Conservation (phyloP, 2,329 filamentous ascomycete species). For the Myriosclerotinia curreyana region DNA sequence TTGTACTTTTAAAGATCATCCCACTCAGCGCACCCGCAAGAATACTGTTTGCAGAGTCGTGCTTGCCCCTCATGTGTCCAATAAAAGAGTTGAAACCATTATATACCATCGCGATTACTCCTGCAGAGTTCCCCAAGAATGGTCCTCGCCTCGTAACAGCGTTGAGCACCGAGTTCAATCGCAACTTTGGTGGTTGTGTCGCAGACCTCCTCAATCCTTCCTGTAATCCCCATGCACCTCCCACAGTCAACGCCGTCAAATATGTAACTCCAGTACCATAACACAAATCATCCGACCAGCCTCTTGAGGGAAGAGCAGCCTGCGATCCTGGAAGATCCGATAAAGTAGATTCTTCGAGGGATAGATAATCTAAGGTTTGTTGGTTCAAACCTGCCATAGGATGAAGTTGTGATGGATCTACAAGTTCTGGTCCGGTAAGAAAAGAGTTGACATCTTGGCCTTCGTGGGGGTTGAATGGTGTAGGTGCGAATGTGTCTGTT, state of each 20-base stretch:
- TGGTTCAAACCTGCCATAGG: constrained; percentile 90
- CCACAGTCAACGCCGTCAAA: constrained; percentile 77
- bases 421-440: constrained; percentile 69
- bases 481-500: constrained; percentile 48
- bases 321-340: constrained; percentile 81
- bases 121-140: constrained; percentile 93
- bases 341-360: constrained; percentile 85
- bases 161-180: constrained; percentile 92
- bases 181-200: constrained; percentile 78
- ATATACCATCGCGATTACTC: constrained; percentile 93
- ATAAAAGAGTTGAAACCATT: constrained; percentile 88
- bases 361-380: constrained; percentile 91
- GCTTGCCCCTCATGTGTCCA: constrained; percentile 75
- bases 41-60: constrained; percentile 87
- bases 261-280: constrained; percentile 97
- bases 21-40: constrained; percentile 82
- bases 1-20: constrained; percentile 94
- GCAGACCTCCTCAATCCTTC: constrained; percentile 83
- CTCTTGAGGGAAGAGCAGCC: constrained; percentile 87
- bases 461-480: constrained; percentile 67
- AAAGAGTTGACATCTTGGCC: constrained; percentile 84
- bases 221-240: constrained; percentile 87
- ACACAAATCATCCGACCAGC: constrained; percentile 97
- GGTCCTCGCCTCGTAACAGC: constrained; percentile 88
- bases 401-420: constrained; percentile 86